Conservation (phyloP, 83 land plant species). For the Thuja plicata region DNA sequence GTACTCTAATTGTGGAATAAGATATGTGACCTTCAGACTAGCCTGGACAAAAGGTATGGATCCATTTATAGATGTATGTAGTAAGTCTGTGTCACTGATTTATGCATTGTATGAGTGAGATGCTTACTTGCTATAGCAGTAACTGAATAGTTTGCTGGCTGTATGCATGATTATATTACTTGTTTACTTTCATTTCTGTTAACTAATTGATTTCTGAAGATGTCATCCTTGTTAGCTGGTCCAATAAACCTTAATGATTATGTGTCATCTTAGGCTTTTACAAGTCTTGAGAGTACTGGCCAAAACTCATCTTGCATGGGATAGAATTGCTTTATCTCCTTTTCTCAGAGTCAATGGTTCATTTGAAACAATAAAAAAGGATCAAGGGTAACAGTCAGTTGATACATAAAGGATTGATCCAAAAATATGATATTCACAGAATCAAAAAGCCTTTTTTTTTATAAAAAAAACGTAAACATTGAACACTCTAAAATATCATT, state of each 20-base stretch:
- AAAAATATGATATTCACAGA: too few species aligned
- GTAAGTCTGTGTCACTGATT: background rate
- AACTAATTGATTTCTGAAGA: background rate
- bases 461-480: too few species aligned
- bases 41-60: background rate
- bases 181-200: too few species aligned
- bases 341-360: background rate
- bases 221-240: background rate
- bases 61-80: background rate
- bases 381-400: background rate
- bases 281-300: background rate
- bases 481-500: too few species aligned
- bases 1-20: background rate
- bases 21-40: background rate
- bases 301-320: background rate
- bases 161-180: background rate
- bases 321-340: background rate
- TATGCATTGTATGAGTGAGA: background rate
- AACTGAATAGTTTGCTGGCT: background rate
- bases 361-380: background rate
- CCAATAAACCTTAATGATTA: background rate
- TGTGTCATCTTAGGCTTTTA: background rate
- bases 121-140: background rate
- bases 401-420: background rate
- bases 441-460: background rate